phyloP scores from a whole-genome alignment of 129 eudicot genomes.

The Helichrysum umbraculigerum region DNA sequence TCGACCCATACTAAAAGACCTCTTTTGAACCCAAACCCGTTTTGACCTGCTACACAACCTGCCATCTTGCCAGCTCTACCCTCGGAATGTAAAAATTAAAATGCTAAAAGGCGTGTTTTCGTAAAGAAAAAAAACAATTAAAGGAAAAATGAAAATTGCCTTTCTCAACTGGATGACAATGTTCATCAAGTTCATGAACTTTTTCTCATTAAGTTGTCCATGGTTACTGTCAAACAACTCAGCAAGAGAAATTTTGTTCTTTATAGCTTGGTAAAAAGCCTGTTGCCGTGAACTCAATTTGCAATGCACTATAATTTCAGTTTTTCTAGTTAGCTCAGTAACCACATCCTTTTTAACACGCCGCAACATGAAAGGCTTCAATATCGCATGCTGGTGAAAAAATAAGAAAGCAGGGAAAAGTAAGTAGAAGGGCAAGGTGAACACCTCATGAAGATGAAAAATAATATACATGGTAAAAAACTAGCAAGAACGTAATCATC shows the following conservation, averaged over 20 bases:
- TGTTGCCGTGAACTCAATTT: constrained; percentile 96
- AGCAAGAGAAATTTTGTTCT: constrained; percentile 95
- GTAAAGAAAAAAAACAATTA: neutral
- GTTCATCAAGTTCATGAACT: constrained; percentile 83
- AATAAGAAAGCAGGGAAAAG: neutral
- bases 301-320: constrained; percentile 84
- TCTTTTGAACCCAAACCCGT: neutral
- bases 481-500: neutral
- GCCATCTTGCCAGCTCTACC: neutral
- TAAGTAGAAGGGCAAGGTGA: constrained; percentile 7
- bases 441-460: neutral
- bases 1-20: neutral
- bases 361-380: constrained; percentile 98
- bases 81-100: neutral
- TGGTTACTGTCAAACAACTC: constrained; percentile 88
- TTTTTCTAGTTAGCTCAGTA: constrained; percentile 81
- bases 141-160: constrained; percentile 37
- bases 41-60: neutral
- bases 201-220: constrained; percentile 85
- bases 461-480: neutral
- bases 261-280: constrained; percentile 97
- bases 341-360: constrained; percentile 94
- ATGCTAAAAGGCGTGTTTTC: constrained; percentile 1
- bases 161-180: constrained; percentile 97
- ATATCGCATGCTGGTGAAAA: constrained; percentile 85